Base-by-base conservation (phyloP, 169 alveolate genomes). In the Cryptosporidium sp. region DNA sequence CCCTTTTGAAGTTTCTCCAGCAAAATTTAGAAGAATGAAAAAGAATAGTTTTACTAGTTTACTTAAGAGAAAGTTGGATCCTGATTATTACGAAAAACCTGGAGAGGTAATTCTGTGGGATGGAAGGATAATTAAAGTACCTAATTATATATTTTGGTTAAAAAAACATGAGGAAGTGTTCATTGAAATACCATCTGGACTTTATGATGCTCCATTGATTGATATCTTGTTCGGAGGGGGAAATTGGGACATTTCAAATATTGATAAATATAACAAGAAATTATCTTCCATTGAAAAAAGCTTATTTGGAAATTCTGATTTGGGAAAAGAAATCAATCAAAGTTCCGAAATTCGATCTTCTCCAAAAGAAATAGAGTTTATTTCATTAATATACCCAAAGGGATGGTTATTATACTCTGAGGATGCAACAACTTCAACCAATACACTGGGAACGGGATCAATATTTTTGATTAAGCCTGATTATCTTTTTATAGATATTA, bases 401-500 rank as follows among this genome's bases (percentile, higher is more conserved):
- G 55, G 67, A 31, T 80, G 89, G 89, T 59, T 62, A 10, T 80
- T 59, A 43, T 80, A 43, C 21, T 80, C 89, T 3, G 89, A 80
- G 4, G 89, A 80, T 80, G 75, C 70, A 29, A 80, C 68, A 1
- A 80, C 75, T n/a, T 80, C 67, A 0, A 61, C 89, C 26, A 23
- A 59, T 29, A 59, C 71, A 39, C 23, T 65, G 16, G 89, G 89
- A 43, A 80, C 65, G 2, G 89, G 80, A 33, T 80, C 89, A 14
- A 18, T 80, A 65, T 80, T 80, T 65, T 35, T 80, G 37, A 59
- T 80, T 26, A 80, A 80, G 52, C 89, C 89, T 29, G 89, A 65
- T 21, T 80, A 80, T 48, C 26, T 61, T 6, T 65, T 80, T 10
- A 80, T 80, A 1, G 75, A 80, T 65, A 14, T 45, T 18, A 45